phyloP scores from a whole-genome alignment of 257 asterid species.

The Thymus mandschuricus region DNA sequence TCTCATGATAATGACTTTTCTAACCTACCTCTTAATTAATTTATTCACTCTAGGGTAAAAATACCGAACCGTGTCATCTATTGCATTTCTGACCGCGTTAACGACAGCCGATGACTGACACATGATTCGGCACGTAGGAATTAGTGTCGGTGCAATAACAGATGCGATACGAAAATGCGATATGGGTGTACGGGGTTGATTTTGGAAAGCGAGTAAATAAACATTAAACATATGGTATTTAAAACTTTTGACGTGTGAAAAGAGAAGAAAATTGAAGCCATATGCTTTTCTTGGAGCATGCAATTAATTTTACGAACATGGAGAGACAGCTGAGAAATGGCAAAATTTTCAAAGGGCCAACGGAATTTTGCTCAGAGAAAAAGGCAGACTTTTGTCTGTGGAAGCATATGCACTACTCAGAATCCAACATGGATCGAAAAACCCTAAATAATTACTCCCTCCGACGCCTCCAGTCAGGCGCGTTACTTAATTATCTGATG shows the following conservation, averaged over 20 bases:
- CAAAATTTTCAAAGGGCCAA: conserved; percentile 39
- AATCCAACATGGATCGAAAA: conserved; percentile 16
- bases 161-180: no score
- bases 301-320: conserved; percentile 21
- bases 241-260: conserved; percentile 11
- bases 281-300: conserved; percentile 1
- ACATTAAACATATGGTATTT: not conserved
- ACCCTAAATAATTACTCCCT: not conserved
- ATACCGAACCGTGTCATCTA: no score
- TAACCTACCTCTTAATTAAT: not conserved
- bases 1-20: conserved; percentile 45
- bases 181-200: not conserved
- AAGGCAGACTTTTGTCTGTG: conserved; percentile 34
- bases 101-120: no score
- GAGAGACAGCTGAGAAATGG: conserved; percentile 35
- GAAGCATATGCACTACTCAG: conserved; percentile 28
- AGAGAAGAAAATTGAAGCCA: not conserved
- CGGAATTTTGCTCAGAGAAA: conserved; percentile 35
- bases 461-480: no score
- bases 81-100: no score
- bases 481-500: no score
- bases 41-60: not conserved
- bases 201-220: not conserved
- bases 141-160: no score
- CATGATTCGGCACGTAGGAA: no score